phyloP scores from a whole-genome alignment of 306 rosid species.

The Abrus pulchellus region DNA sequence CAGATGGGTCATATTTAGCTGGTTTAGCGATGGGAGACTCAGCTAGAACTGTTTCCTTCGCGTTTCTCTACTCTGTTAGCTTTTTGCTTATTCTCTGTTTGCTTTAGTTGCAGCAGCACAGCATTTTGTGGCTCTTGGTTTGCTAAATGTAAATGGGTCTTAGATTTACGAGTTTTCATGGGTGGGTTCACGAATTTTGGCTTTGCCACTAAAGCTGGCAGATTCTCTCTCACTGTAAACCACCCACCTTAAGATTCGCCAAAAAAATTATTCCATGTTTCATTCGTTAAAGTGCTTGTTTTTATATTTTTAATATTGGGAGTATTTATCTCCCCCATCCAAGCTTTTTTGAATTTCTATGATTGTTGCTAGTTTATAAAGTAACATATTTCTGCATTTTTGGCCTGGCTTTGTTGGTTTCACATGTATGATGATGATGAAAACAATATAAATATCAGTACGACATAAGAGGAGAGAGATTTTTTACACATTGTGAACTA shows the following conservation, averaged over 20 bases:
- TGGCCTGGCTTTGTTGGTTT: conserved; percentile 44
- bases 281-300: conserved; percentile 37
- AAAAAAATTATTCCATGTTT: conserved; percentile 49
- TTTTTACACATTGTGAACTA: neutral
- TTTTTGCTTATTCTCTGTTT: conserved; percentile 48
- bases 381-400: conserved; percentile 41
- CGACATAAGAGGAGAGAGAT: neutral
- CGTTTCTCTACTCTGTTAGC: conserved; percentile 17
- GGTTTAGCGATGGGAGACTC: conserved; percentile 99
- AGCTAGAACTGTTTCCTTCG: conserved; percentile 42
- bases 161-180: conserved; percentile 43
- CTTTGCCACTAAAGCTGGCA: conserved; percentile 59
- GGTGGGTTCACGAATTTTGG: conserved; percentile 59
- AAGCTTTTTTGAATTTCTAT: conserved; percentile 40
- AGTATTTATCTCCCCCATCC: conserved; percentile 24
- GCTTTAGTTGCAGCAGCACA: conserved; percentile 46
- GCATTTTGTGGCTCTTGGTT: conserved; percentile 39
- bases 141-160: conserved; percentile 58
- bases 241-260: conserved; percentile 55
- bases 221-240: conserved; percentile 63
- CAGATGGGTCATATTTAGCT: conserved; percentile 92
- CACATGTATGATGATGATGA: neutral
- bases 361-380: conserved; percentile 20
- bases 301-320: conserved; percentile 14
- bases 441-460: too few species aligned